A percentile compares a stretch with the other conserved stretches of the same genome.
These are phyloP conservation scores for Vitis hybrid DNA, from an alignment of 177 flowering plant genomes.

Conservation along the genomic window DNA sequence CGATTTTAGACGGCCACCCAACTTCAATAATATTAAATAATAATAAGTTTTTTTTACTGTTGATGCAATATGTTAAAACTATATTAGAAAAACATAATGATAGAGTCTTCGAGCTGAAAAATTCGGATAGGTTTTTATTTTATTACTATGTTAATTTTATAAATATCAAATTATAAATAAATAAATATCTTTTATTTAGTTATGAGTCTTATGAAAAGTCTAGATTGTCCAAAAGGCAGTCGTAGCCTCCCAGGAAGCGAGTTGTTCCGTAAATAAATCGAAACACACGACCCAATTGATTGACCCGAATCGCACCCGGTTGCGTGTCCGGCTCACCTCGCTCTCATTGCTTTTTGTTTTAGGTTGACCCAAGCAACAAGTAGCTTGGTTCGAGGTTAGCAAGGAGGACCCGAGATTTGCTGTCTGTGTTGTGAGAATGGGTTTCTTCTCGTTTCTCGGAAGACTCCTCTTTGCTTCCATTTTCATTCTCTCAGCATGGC, in stretches of 20 bases:
- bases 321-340: slow-evolving; percentile 1
- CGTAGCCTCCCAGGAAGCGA: neutral
- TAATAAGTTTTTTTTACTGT: too few species aligned
- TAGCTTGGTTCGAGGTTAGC: too few species aligned
- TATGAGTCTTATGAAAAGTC: neutral
- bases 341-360: too few species aligned
- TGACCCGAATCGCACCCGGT: neutral
- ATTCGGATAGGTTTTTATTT: too few species aligned
- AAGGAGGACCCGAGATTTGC: slow-evolving; percentile 7
- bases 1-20: accelerated
- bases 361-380: too few species aligned
- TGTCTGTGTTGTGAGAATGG: slow-evolving; percentile 33
- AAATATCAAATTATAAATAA: too few species aligned
- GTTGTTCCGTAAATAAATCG: slow-evolving; percentile 2
- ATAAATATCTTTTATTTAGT: too few species aligned
- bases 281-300: neutral
- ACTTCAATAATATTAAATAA: too few species aligned
- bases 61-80: too few species aligned
- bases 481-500: slow-evolving; percentile 74
- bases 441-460: slow-evolving; percentile 60
- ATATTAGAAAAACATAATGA: too few species aligned
- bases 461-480: slow-evolving; percentile 66
- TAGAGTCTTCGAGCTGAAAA: too few species aligned
- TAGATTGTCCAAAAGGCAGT: neutral
- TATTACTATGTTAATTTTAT: too few species aligned